phyloP scores from a whole-genome alignment of 78 protist genomes.

The Planoprotostelium fungivorum region DNA sequence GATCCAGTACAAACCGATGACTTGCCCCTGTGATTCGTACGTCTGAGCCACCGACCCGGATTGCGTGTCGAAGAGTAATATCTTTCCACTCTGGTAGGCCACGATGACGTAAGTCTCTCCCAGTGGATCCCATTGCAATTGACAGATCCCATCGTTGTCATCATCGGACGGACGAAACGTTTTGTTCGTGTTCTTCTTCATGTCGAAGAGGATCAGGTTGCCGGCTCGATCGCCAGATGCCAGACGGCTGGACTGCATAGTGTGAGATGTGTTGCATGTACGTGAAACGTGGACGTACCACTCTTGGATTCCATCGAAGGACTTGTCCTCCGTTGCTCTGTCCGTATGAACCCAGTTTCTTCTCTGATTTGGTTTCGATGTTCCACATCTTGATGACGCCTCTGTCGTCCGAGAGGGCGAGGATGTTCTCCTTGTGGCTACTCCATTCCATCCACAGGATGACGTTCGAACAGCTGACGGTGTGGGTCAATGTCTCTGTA shows the following conservation, averaged over 20 bases:
- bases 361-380: not conserved
- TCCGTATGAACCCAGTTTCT: not conserved
- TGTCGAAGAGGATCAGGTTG: not conserved
- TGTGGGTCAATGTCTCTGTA: not conserved
- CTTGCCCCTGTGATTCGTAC: not conserved
- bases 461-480: not conserved
- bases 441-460: not conserved
- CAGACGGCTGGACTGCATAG: not conserved
- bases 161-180: not conserved
- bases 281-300: not conserved
- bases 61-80: not conserved
- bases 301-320: not conserved
- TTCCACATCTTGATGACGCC: not conserved
- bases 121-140: conserved; percentile 1
- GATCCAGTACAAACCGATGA: not conserved
- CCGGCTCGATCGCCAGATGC: not conserved
- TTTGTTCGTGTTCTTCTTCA: not conserved
- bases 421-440: not conserved
- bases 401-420: not conserved
- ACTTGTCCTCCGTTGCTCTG: not conserved
- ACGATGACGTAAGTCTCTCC: not conserved
- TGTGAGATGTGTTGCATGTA: not conserved
- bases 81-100: not conserved
- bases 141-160: not conserved
- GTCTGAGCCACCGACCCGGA: not conserved